Conservation (phyloP, 768 basidiomycete species). For the Suillus spraguei region DNA sequence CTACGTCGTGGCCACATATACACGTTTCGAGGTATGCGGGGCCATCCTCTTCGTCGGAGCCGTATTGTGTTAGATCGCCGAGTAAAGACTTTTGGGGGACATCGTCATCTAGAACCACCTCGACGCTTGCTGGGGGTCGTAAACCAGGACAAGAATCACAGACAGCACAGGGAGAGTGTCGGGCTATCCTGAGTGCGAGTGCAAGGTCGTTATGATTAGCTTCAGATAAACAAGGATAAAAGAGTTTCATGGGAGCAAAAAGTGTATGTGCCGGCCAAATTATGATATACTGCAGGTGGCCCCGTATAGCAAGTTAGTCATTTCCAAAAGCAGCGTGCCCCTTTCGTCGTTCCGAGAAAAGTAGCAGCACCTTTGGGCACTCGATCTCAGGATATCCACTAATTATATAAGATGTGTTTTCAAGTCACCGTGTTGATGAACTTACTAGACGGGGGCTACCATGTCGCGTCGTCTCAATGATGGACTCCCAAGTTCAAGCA, state of each 20-base stretch:
- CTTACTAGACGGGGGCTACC: not conserved
- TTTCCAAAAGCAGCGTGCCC: not conserved
- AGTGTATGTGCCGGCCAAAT: not conserved
- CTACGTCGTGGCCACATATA: conserved; percentile 67
- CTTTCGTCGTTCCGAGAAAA: not conserved
- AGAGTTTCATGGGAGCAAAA: conserved; percentile 54
- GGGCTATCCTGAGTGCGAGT: conserved; percentile 76
- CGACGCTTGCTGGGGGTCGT: conserved; percentile 59
- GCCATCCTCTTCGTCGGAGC: conserved; percentile 69
- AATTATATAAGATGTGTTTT: too few relatives aligned
- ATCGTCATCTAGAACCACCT: conserved; percentile 59
- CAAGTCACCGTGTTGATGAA: not conserved
- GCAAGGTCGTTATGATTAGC: conserved; percentile 50
- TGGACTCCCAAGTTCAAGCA: not conserved
- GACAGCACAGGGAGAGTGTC: conserved; percentile 70
- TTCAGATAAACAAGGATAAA: conserved; percentile 67
- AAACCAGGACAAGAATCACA: conserved; percentile 75
- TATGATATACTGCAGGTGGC: not conserved
- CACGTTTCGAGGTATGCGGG: conserved; percentile 61
- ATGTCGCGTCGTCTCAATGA: not conserved
- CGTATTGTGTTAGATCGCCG: conserved; percentile 62
- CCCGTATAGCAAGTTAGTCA: not conserved
- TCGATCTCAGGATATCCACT: not conserved
- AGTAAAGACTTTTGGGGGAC: conserved; percentile 46
- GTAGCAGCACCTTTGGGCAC: too few relatives aligned